Evolutionary conservation across 371 early-diverging fungal species (phyloP).

Genomic region (Chytridiales sp.): DNA sequence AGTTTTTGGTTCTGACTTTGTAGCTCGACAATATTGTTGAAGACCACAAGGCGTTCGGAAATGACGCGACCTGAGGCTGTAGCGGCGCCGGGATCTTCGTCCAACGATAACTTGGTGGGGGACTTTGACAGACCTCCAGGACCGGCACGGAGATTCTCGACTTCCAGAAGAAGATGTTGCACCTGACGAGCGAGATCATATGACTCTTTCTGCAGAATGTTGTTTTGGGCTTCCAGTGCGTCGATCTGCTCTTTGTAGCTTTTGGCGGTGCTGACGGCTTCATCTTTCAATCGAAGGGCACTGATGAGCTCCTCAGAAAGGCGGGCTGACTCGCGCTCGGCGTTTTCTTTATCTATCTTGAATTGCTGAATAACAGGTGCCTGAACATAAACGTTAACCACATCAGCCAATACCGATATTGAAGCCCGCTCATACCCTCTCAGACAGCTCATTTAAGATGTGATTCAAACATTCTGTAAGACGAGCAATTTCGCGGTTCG

Average conservation of each 20-base stretch:
- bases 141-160: conserved; percentile 25
- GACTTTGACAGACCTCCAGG: conserved; percentile 4
- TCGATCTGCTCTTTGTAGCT: conserved; percentile 29
- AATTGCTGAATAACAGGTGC: conserved; percentile 33
- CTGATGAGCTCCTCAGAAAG: conserved; percentile 29
- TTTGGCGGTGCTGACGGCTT: conserved; percentile 9
- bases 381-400: conserved; percentile 8
- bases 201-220: conserved; percentile 31
- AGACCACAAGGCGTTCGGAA: conserved; percentile 37
- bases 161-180: conserved; percentile 35
- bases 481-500: conserved; percentile 47
- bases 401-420: not conserved
- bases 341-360: conserved; percentile 27
- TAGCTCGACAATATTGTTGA: conserved; percentile 32
- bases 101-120: not conserved
- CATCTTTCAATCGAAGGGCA: conserved; percentile 21
- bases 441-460: conserved; percentile 43
- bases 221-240: conserved; percentile 24
- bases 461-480: conserved; percentile 59
- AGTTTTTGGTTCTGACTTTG: conserved; percentile 38
- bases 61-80: conserved; percentile 31
- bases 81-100: not conserved
- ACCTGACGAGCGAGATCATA: conserved; percentile 41
- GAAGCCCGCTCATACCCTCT: conserved; percentile 15
- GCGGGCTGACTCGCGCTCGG: conserved; percentile 44